Percentiles rank a stretch among this genome's conserved stretches.
Evolutionary conservation across 1,284 basidiomycete species (phyloP).

Genomic region (Schizophyllum amplum): DNA sequence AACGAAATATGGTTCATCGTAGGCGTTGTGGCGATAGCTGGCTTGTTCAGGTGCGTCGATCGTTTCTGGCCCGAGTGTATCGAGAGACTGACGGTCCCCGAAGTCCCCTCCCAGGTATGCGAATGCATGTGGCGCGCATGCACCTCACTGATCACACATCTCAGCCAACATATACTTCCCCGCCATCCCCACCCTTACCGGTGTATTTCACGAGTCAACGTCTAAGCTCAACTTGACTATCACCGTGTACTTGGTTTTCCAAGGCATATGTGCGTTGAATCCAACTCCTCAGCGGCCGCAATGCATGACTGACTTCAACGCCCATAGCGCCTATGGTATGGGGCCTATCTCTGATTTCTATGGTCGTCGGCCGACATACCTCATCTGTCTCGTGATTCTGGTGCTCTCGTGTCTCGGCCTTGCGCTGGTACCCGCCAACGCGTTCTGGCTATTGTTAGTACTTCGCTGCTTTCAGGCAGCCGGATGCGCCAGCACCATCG

Average conservation of each 20-base stretch:
- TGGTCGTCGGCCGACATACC: slow-evolving; percentile 48
- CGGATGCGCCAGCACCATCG: slow-evolving; percentile 54
- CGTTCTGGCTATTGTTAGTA: slow-evolving; percentile 55
- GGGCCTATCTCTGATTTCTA: slow-evolving; percentile 50
- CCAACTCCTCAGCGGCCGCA: background rate
- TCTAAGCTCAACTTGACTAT: slow-evolving; percentile 71
- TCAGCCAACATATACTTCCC: slow-evolving; percentile 75
- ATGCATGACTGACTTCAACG: slow-evolving; percentile 1
- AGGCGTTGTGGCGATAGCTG: slow-evolving; percentile 44
- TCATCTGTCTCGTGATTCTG: slow-evolving; percentile 44
- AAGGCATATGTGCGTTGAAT: slow-evolving; percentile 54
- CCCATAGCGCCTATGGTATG: slow-evolving; percentile 51
- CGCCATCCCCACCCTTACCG: slow-evolving; percentile 60
- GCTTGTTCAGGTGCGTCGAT: slow-evolving; percentile 47
- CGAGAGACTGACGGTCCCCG: background rate
- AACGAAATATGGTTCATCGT: slow-evolving; percentile 67
- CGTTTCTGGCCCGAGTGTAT: background rate
- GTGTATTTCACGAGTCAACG: slow-evolving; percentile 52
- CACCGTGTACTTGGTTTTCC: slow-evolving; percentile 72
- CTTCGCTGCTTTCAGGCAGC: slow-evolving; percentile 53
- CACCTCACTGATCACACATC: slow-evolving; percentile 29
- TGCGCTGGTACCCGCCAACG: slow-evolving; percentile 48
- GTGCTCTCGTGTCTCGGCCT: slow-evolving; percentile 50
- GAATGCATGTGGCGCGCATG: background rate
- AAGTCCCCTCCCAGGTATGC: background rate